phyloP scores from a whole-genome alignment of 2,329 filamentous ascomycete species.

The Metarhizium sp. region DNA sequence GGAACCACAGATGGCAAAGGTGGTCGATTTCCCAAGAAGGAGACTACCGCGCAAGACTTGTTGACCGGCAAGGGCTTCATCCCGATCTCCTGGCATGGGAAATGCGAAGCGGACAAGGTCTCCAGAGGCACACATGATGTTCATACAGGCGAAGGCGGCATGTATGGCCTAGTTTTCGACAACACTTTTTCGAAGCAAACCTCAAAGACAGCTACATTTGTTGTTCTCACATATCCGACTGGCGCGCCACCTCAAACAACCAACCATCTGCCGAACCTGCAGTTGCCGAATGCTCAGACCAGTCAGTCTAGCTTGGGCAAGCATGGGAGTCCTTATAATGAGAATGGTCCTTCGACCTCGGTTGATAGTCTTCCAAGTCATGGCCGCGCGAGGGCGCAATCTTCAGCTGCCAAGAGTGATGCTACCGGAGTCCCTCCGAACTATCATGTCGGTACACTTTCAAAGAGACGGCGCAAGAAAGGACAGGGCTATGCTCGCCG shows the following conservation, averaged over 20 bases:
- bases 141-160: constrained; percentile 63
- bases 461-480: constrained; percentile 86
- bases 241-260: constrained; percentile 67
- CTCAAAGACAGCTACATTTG: constrained; percentile 90
- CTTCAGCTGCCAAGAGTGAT: constrained; percentile 45
- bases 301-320: constrained; percentile 46
- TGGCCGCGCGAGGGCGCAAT: constrained; percentile 31
- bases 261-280: constrained; percentile 56
- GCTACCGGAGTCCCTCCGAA: constrained; percentile 32
- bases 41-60: constrained; percentile 53
- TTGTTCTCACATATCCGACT: constrained; percentile 87
- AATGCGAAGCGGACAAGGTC: constrained; percentile 94
- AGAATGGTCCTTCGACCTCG: constrained; percentile 40
- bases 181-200: constrained; percentile 96
- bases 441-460: constrained; percentile 74
- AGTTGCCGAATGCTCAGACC: constrained; percentile 24
- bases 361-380: constrained; percentile 51
- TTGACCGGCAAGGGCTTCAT: constrained; percentile 59
- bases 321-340: constrained; percentile 34
- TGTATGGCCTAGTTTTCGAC: constrained; percentile 95
- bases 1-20: constrained; percentile 34
- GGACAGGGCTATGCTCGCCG: constrained; percentile 87
- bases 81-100: constrained; percentile 76
- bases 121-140: constrained; percentile 86
- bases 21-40: constrained; percentile 43